Base-by-base conservation (phyloP, 176 grass and related monocot genomes). In the Guadua angustifolia region DNA sequence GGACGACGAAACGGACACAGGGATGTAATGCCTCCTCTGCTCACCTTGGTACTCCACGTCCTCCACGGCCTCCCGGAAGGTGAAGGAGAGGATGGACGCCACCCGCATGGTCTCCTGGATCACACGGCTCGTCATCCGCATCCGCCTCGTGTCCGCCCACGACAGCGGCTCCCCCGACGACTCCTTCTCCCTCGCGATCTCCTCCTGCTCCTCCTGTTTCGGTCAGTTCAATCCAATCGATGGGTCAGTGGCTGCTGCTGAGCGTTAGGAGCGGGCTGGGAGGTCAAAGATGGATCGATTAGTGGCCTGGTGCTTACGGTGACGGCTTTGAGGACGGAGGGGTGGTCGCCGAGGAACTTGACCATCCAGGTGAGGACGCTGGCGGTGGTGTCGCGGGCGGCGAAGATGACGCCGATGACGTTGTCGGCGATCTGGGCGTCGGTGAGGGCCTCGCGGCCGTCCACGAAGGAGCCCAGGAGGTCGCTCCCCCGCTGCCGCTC, bases 101-200 rank as follows among this genome's bases (percentile, higher is more conserved):
- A 99, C 97, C 50, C 97, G 73, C 97, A 99, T 92, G 18, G 97
- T 96, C 91, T 99, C 97, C 88, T 99, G 91, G 65, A 99, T 96
- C 73, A 99, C 97, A 16, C 88, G 88, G 65, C 87, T 74, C 40
- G 97, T 99, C 83, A 91, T 32, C 4, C 81, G 74, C 97, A 99
- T 99, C 83, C 70, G 88, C 82, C 89, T 83, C 10, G 89, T 89
- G 81, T 99, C 91, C 5, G 84, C 89, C 97, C 93, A 99, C 53
- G 93, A 87, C 4, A 99, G 84, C 12, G 85, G 53, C 66, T 84
- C 87, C 12, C 60, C 77, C 17, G 70, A 26, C 38, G 83, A 8
- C 24, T 61, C 72, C 81, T 92, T 99, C 67, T 82, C 88, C 78
- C 29, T 83, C 69, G 80, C 90, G 58, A 99, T 94, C 64, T 92